Evolutionary conservation across 306 rosid genomes (phyloP), one percentile per base, ranked within the genome.

Genomic region (Casuarina cunninghamiana): DNA sequence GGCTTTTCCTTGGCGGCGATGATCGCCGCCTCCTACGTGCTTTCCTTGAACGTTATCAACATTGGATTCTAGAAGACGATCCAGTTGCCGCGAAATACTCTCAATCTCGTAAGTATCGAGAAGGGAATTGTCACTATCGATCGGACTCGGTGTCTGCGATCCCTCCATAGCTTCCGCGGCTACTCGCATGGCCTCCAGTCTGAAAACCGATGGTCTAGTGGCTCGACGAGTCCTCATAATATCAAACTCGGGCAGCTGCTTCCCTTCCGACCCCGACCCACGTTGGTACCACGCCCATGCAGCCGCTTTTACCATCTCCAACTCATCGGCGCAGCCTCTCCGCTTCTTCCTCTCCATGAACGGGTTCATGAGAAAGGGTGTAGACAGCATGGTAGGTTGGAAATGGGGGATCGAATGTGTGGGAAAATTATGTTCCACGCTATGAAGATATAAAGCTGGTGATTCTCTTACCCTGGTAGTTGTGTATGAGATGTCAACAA

Each of bases 221-320:
- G 26, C 60, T 2, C 15, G 83, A 15, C 39, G 73, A 37, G 70
- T 68, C 62, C 79, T 82, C 5, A 82, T 71, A 2, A 66, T 15
- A 35, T 66, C 84, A 74, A 83, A 83, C 72, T 90, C 97, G 1
- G 11, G 83, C 57, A 71, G 44, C 5, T 76, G 38, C 70, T 84
- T 84, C 26, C 75, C 78, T n/a, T 89, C 89, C 10, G 88, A 84
- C 38, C 81, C 87, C 0, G 93, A 84, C 41, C 93, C 85, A 48
- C 72, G 98, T 54, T 87, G 85, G 83, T 80, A 63, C 98, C 98
- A 89, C 4, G 97, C 97, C 98, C 98, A 91, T 44, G 98, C 98
- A 41, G 98, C 98, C 0, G 95, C 97, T 77, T 84, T 92, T 4
- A 84, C 89, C 13, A 77, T 32, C 2, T 76, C 82, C 69, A 77